Base-by-base conservation (phyloP, 768 basidiomycete species). In the Rhizopogon sp. region DNA sequence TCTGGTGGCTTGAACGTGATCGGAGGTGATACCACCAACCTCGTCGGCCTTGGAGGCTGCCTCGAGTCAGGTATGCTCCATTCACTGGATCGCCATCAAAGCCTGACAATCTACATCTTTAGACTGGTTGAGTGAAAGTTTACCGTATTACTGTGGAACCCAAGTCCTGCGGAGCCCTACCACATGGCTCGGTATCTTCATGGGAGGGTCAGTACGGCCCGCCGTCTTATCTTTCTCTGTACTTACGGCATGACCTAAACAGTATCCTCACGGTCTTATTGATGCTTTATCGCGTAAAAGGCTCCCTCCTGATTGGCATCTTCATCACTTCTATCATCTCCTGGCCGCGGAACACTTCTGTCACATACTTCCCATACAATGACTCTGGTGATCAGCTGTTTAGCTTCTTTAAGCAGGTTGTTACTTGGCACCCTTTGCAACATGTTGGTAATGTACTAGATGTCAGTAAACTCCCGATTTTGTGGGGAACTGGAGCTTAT, bases 141-240 rank as follows among this genome's bases (percentile, higher is more conserved):
- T 90, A 29, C 75, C 81, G 5, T 62, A 77, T 50, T 90, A 80
- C 70, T 94, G 92, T 60, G 73, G 71, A 3, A 66, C 73, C 13
- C 82, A 79, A 40, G 85, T 90, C 3, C 72, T 94, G 28, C 84
- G 80, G 39, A 85, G 72, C 58, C 89, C 90, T 1, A 88, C 85
- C 9, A 84, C 90, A 75, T 94, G 92, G 92, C 71, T 93, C n/a
- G 92, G 92, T 37, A 81, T 93, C 54, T 90, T 91, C 68, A 73
- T 84, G 6, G 92, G 92, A 60, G 91, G 91, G 85, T 87, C 63
- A 22, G 83, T 63, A 11, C 4, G n/a, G 55, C 51, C 51, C 31
- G 46, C 14, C 3, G 29, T 31, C 44, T 37, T 13, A 17, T 42
- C 16, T 20, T 45, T 43, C 47, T 56, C 31, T 39, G 50, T 47